phyloP scores from a whole-genome alignment of 1,284 basidiomycete species.

The Fistulinella cinereoalba region DNA sequence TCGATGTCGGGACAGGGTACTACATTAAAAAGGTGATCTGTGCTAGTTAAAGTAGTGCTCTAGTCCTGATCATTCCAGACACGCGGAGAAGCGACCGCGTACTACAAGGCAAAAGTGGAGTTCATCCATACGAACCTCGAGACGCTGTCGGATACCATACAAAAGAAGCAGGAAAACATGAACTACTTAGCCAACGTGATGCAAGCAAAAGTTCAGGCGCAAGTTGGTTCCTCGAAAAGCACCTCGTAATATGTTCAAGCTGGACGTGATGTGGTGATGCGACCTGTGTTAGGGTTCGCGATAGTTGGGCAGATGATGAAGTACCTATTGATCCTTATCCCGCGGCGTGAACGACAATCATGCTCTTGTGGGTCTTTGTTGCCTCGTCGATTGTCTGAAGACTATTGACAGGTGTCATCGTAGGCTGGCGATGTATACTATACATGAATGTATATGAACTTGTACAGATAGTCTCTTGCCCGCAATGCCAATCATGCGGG shows the following conservation, averaged over 20 bases:
- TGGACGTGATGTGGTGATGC: not conserved
- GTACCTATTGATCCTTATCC: not conserved
- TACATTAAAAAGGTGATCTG: constrained; percentile 85
- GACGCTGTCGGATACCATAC: constrained; percentile 79
- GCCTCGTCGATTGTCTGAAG: not conserved
- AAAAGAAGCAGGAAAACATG: constrained; percentile 88
- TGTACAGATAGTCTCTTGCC: not conserved
- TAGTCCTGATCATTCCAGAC: constrained; percentile 47
- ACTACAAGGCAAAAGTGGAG: constrained; percentile 75
- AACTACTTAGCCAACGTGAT: constrained; percentile 70
- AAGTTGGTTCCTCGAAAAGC: constrained; percentile 33
- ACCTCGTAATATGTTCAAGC: constrained; percentile 12
- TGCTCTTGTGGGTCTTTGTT: constrained; percentile 1
- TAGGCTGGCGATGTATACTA: no score
- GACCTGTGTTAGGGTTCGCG: not conserved
- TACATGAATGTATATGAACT: not conserved
- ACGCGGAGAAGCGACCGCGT: constrained; percentile 71
- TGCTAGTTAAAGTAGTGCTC: not conserved
- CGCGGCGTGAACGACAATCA: no score
- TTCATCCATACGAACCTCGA: constrained; percentile 81
- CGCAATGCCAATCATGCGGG: not conserved
- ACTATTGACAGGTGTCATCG: not conserved
- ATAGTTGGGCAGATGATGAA: constrained; percentile 3
- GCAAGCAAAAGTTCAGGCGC: constrained; percentile 70
- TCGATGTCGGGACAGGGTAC: constrained; percentile 96